Base-by-base conservation (phyloP, 441 rosid species). In the Bocquillonia castaneifolia region DNA sequence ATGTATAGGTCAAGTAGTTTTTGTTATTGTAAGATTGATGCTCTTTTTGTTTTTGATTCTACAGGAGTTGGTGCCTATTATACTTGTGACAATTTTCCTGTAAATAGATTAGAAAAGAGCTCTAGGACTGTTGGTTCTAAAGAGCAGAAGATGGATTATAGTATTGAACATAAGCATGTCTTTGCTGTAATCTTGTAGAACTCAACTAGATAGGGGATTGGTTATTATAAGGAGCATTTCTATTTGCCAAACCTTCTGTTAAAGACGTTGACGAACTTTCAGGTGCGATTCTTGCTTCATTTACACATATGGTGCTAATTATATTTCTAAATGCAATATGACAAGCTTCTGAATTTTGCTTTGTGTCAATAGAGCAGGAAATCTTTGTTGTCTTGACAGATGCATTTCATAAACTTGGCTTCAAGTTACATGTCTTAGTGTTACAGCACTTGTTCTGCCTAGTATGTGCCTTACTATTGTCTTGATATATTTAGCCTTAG, bases 401-500 rank as follows among this genome's bases (percentile, higher is more conserved):
- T 77, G 92, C 98, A 18, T 95, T 95, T 72, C 99, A 95, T 64
- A 95, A 95, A 76, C 99, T 98, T 79, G 98, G 99, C 54, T 95
- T 95, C 87, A 95, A 95, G 90, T 75, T 95, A 80, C 99, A 95
- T 66, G 97, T 92, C 65, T 77, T 84, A 55, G 97, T 95, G 72
- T 82, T 95, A 34, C 98, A 92, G 68, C 97, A 90, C 74, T 82
- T 92, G 61, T 87, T 92, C 80, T 89, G 91, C 80, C 72, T 90
- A 91, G 99, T 92, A 86, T 64, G 59, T 59, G 39, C 56, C 69
- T 70, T 57, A 31, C 10, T 42, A 2, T 6, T 28, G 54, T 15
- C 14, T 67, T 57, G 47, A 37, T 60, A 37, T 20, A 58, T 50
- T 29, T 10, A 37, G 48, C 29, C 12, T 45, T 42, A 48, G 5